phyloP scores from a whole-genome alignment of 257 asterid genomes.

The Solanum neorickii region DNA sequence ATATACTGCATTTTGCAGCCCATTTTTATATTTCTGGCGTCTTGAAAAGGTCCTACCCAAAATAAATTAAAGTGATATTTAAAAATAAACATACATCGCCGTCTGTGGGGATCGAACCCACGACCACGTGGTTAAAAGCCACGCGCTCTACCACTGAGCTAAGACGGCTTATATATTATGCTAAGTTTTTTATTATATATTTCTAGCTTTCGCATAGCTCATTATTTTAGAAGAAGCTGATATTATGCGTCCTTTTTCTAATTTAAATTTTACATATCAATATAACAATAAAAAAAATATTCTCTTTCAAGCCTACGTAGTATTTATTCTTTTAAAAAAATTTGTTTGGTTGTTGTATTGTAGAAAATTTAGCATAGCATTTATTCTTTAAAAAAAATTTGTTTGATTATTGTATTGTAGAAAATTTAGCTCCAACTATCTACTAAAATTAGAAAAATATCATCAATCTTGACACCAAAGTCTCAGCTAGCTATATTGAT shows the following conservation, averaged over 20 bases:
- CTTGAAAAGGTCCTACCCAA: too few species aligned
- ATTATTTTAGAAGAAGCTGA: not conserved
- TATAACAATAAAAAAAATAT: too few species aligned
- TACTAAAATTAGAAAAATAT: too few species aligned
- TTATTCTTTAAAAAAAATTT: too few species aligned
- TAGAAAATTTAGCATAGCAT: not conserved
- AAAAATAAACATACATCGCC: not conserved
- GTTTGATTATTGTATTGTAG: not conserved
- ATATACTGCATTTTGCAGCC: too few species aligned
- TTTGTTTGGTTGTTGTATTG: not conserved
- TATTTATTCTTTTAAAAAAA: too few species aligned
- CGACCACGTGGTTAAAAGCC: constrained; percentile 99
- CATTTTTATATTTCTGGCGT: too few species aligned
- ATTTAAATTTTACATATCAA: too few species aligned
- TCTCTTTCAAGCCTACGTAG: too few species aligned
- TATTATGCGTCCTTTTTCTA: not conserved
- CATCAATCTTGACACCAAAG: not conserved
- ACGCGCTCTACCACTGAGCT: constrained; percentile 99
- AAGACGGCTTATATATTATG: constrained; percentile 32
- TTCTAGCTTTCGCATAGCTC: not conserved
- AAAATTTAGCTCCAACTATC: not conserved
- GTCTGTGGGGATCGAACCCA: constrained; percentile 35
- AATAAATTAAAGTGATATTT: too few species aligned
- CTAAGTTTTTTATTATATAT: accelerated
- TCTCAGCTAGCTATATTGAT: not conserved